Conservation (phyloP, 306 rosid genomes). For the Sindora glabra region DNA sequence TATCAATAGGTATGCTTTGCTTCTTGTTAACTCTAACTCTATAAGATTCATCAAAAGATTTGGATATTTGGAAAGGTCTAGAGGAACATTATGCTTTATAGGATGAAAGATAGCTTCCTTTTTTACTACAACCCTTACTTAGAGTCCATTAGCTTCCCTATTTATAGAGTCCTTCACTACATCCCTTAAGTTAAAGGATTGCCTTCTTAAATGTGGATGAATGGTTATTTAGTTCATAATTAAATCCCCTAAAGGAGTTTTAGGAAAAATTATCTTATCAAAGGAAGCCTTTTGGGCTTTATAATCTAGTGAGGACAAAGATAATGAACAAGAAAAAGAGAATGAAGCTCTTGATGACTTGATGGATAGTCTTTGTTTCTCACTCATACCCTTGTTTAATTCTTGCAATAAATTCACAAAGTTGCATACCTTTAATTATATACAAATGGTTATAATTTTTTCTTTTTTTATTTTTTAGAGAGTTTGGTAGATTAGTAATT, state of each 20-base stretch:
- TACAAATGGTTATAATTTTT: neutral
- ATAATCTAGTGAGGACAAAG: constrained; percentile 57
- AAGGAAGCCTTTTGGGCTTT: constrained; percentile 54
- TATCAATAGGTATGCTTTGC: constrained; percentile 42
- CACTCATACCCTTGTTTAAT: constrained; percentile 39
- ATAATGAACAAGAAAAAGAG: constrained; percentile 82
- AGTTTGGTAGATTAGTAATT: neutral
- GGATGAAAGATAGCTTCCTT: constrained; percentile 34
- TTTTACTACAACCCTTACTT: constrained; percentile 29
- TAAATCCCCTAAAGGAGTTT: constrained; percentile 50
- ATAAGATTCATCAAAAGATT: constrained; percentile 39
- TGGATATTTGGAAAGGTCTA: constrained; percentile 41
- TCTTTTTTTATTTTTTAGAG: too few relatives aligned
- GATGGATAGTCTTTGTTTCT: constrained; percentile 51
- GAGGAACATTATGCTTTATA: constrained; percentile 48
- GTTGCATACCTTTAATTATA: constrained; percentile 7
- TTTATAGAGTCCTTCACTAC: constrained; percentile 84
- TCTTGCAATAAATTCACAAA: constrained; percentile 42
- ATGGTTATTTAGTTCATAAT: constrained; percentile 28
- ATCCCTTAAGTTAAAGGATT: constrained; percentile 62
- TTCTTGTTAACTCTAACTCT: constrained; percentile 37
- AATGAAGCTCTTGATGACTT: constrained; percentile 85
- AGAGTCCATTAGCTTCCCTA: constrained; percentile 62
- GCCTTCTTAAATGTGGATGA: constrained; percentile 46
- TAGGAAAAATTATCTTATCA: constrained; percentile 36